Percentiles rank a stretch among this genome's conserved stretches.
Conservation (phyloP, 768 basidiomycete species). For the Rhizopogon roseolus region DNA sequence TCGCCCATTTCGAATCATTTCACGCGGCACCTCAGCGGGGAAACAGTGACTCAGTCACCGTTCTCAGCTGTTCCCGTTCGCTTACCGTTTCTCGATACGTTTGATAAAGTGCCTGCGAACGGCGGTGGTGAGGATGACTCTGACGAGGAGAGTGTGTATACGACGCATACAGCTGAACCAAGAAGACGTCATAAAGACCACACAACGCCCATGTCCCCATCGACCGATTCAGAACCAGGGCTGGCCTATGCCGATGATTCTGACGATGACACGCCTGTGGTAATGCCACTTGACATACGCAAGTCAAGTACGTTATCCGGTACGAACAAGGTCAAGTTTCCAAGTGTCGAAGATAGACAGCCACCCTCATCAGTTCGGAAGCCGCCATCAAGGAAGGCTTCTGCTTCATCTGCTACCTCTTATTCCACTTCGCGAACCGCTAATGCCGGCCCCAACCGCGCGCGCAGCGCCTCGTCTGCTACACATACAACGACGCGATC, state of each 20-base stretch:
- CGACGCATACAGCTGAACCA: conserved; percentile 20
- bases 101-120: conserved; percentile 15
- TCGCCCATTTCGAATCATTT: conserved; percentile 81
- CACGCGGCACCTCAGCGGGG: conserved; percentile 87
- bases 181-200: conserved; percentile 10
- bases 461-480: conserved; percentile 21
- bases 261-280: conserved; percentile 29
- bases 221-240: conserved; percentile 24
- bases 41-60: conserved; percentile 20
- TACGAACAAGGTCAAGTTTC: conserved; percentile 29
- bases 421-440: conserved; percentile 10
- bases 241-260: conserved; percentile 33
- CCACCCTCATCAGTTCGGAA: conserved; percentile 7
- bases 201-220: conserved; percentile 18
- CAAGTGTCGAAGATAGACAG: conserved; percentile 18
- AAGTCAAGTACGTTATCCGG: conserved; percentile 10
- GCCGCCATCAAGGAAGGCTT: conserved; percentile 21
- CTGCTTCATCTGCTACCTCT: conserved; percentile 17
- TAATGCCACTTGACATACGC: conserved; percentile 21
- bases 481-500: conserved; percentile 25
- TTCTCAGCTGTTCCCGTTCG: conserved; percentile 23
- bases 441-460: conserved; percentile 6
- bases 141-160: conserved; percentile 31
- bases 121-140: conserved; percentile 13
- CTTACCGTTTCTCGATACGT: conserved; percentile 57